Evolutionary conservation across 352 stramenopile species (phyloP).

Genomic region (Globisporangium spinosum): DNA sequence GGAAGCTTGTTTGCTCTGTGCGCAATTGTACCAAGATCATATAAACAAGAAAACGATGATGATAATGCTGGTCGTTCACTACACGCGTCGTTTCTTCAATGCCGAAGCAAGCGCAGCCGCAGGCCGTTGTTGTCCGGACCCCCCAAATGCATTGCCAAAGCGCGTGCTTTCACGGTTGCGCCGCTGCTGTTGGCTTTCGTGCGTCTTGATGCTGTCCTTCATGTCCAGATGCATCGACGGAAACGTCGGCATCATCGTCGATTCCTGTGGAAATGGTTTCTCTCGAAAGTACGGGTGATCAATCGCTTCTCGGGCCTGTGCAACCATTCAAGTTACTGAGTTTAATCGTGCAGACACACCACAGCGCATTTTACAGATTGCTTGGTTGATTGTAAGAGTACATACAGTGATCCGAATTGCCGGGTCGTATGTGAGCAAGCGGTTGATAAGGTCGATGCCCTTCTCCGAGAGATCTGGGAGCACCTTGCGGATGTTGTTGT

Average conservation of each 20-base stretch:
- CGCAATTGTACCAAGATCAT: too few species aligned
- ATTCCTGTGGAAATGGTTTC: slow-evolving; percentile 55
- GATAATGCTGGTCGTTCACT: background rate
- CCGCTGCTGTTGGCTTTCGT: background rate
- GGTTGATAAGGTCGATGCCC: slow-evolving; percentile 45
- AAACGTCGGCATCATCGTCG: slow-evolving; percentile 63
- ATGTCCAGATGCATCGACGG: slow-evolving; percentile 49
- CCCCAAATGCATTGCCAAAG: slow-evolving; percentile 17
- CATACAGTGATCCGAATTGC: slow-evolving; percentile 43
- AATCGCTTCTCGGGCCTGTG: slow-evolving; percentile 43
- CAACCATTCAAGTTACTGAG: background rate
- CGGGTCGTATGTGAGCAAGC: slow-evolving; percentile 53
- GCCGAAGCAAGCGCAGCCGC: background rate
- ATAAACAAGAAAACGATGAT: background rate
- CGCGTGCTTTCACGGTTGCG: slow-evolving; percentile 11
- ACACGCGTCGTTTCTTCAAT: slow-evolving; percentile 18
- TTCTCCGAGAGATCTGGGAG: slow-evolving; percentile 40
- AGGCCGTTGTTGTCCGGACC: background rate
- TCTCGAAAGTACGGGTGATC: slow-evolving; percentile 61
- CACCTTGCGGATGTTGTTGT: slow-evolving; percentile 35
- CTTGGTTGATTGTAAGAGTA: background rate
- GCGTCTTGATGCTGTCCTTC: slow-evolving; percentile 13
- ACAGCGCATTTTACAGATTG: background rate
- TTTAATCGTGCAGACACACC: background rate
- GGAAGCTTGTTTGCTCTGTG: too few species aligned